These are phyloP conservation scores for Podospora sp. DNA, from an alignment of 495 filamentous ascomycete species.

Conservation along the genomic window DNA sequence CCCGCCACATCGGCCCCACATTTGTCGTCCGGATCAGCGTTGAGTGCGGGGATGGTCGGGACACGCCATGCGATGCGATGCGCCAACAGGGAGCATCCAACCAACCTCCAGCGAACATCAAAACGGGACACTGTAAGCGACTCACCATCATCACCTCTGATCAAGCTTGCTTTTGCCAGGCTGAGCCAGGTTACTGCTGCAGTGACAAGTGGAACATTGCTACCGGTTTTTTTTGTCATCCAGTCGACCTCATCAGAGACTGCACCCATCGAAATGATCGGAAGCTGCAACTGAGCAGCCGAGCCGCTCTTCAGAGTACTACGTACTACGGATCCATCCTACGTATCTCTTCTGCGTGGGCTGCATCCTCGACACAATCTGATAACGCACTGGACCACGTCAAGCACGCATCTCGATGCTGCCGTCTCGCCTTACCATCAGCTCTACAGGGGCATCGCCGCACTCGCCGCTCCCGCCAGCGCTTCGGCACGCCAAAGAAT, in stretches of 20 bases:
- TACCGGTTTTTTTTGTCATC: too few relatives aligned
- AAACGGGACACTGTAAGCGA: not conserved
- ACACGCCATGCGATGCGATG: too few relatives aligned
- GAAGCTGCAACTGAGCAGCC: too few relatives aligned
- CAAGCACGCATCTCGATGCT: not conserved
- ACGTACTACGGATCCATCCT: too few relatives aligned
- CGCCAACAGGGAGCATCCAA: not conserved
- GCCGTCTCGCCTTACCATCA: conserved; percentile 12
- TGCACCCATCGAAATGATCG: too few relatives aligned
- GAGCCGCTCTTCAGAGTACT: too few relatives aligned
- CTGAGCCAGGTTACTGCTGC: too few relatives aligned
- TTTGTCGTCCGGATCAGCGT: not conserved
- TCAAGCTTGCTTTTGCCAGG: too few relatives aligned
- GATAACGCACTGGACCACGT: not conserved
- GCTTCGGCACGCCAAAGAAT: not conserved
- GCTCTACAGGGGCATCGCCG: conserved; percentile 1
- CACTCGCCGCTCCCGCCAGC: not conserved
- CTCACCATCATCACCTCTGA: not conserved
- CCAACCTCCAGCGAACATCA: not conserved
- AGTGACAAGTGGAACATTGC: too few relatives aligned
- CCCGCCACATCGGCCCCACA: not conserved
- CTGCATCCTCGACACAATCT: too few relatives aligned
- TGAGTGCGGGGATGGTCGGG: not conserved
- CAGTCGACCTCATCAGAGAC: too few relatives aligned
- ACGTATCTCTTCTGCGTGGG: too few relatives aligned